These are phyloP conservation scores for Fragosphaeria purpurea DNA, from an alignment of 2,329 filamentous ascomycete species.

Conservation along the genomic window DNA sequence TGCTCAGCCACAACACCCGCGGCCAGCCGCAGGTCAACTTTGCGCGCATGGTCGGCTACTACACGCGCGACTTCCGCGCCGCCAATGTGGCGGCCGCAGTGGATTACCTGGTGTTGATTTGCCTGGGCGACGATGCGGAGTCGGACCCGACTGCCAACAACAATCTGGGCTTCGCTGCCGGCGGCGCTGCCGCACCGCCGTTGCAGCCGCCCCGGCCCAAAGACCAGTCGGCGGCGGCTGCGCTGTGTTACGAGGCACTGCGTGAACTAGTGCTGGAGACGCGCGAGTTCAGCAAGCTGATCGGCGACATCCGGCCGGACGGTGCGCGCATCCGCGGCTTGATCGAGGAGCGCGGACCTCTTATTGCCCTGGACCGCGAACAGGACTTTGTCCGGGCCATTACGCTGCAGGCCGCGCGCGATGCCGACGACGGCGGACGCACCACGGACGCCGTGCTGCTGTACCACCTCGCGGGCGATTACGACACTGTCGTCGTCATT, in stretches of 20 bases:
- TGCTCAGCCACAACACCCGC: slow-evolving; percentile 55
- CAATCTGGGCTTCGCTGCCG: not conserved
- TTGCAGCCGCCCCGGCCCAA: not conserved
- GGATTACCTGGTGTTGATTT: slow-evolving; percentile 87
- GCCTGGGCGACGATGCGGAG: slow-evolving; percentile 75
- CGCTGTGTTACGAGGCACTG: slow-evolving; percentile 82
- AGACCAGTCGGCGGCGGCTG: slow-evolving; percentile 52
- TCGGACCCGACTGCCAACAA: not conserved
- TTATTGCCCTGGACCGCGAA: slow-evolving; percentile 73
- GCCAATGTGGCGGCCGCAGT: slow-evolving; percentile 82
- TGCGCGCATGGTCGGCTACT: slow-evolving; percentile 84
- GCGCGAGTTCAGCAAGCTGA: slow-evolving; percentile 83
- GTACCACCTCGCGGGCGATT: slow-evolving; percentile 90
- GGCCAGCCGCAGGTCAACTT: slow-evolving; percentile 82
- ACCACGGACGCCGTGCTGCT: slow-evolving; percentile 89
- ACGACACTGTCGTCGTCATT: slow-evolving; percentile 85
- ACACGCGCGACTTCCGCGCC: slow-evolving; percentile 90
- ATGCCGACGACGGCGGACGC: slow-evolving; percentile 88
- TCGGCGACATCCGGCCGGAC: slow-evolving; percentile 83
- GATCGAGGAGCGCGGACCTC: slow-evolving; percentile 71
- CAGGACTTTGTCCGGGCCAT: slow-evolving; percentile 85
- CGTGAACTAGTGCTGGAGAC: slow-evolving; percentile 95
- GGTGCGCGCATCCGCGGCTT: slow-evolving; percentile 76
- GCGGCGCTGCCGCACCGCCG: slow-evolving; percentile 42
- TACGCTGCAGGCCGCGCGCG: slow-evolving; percentile 81